Conservation (phyloP, 345 rosid species). For the Euphorbia peplus region DNA sequence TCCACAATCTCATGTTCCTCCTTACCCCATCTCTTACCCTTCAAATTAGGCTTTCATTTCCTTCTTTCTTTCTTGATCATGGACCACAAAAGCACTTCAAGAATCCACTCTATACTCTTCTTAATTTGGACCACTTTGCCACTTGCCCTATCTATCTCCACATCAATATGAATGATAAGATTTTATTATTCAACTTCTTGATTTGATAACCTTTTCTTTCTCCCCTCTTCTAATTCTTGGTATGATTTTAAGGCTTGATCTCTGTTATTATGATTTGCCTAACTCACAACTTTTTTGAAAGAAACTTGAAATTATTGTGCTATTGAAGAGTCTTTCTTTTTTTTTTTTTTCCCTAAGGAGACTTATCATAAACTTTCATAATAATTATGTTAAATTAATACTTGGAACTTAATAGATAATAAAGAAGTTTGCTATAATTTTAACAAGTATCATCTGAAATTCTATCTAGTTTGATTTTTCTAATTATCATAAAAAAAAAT, state of each 20-base stretch:
- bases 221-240: background rate
- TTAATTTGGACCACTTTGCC: slow-evolving; percentile 55
- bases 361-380: no score
- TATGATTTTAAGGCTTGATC: background rate
- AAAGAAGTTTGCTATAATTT: no score
- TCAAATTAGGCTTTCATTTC: slow-evolving; percentile 34
- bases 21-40: slow-evolving; percentile 9
- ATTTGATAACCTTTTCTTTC: background rate
- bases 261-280: background rate
- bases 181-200: slow-evolving; percentile 4
- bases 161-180: slow-evolving; percentile 1
- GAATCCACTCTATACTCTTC: slow-evolving; percentile 8
- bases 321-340: no score
- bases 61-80: slow-evolving; percentile 14
- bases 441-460: no score
- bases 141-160: slow-evolving; percentile 23
- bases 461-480: no score
- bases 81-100: slow-evolving; percentile 47
- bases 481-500: no score
- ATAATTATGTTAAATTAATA: no score
- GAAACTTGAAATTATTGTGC: no score
- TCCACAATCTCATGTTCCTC: slow-evolving; percentile 25
- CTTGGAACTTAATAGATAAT: no score
- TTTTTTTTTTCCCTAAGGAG: no score
- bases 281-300: background rate